Evolutionary conservation across 331 rosid genomes (phyloP).

Genomic region (Telfairia occidentalis): DNA sequence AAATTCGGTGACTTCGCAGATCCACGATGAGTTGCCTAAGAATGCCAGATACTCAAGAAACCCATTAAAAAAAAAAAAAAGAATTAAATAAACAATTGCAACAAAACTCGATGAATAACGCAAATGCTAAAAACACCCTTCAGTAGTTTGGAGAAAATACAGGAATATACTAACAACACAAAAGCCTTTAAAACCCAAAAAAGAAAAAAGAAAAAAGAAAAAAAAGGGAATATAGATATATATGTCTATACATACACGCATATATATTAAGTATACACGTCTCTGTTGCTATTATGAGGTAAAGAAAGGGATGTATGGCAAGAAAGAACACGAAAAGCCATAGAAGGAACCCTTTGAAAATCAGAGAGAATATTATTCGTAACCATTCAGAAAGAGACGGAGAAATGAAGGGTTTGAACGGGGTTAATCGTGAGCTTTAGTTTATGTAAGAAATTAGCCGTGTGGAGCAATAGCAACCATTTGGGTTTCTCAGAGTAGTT

Average conservation of each 20-base stretch:
- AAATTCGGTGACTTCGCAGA: slow-evolving; percentile 4
- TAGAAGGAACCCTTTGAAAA: neutral
- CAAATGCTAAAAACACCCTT: slow-evolving; percentile 12
- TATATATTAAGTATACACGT: neutral
- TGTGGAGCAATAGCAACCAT: neutral
- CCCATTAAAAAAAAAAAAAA: too few species aligned
- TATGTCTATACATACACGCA: neutral
- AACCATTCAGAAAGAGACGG: slow-evolving; percentile 7
- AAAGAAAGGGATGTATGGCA: neutral
- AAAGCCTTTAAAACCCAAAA: neutral
- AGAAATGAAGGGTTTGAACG: neutral
- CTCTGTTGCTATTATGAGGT: neutral
- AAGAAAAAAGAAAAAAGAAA: too few species aligned
- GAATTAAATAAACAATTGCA: neutral
- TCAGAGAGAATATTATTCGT: neutral
- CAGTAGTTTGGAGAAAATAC: slow-evolving; percentile 6
- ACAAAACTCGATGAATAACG: slow-evolving; percentile 15
- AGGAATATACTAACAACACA: neutral
- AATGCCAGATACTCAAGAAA: slow-evolving; percentile 15
- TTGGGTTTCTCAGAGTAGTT: neutral
- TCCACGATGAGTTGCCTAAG: slow-evolving; percentile 10
- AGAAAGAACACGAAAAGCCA: slow-evolving; percentile 10
- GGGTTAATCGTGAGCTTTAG: neutral
- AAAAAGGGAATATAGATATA: too few species aligned
- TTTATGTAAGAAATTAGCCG: neutral